Evolutionary conservation across 805 yeast species (phyloP).

Genomic region (Kazachstania taianensis): DNA sequence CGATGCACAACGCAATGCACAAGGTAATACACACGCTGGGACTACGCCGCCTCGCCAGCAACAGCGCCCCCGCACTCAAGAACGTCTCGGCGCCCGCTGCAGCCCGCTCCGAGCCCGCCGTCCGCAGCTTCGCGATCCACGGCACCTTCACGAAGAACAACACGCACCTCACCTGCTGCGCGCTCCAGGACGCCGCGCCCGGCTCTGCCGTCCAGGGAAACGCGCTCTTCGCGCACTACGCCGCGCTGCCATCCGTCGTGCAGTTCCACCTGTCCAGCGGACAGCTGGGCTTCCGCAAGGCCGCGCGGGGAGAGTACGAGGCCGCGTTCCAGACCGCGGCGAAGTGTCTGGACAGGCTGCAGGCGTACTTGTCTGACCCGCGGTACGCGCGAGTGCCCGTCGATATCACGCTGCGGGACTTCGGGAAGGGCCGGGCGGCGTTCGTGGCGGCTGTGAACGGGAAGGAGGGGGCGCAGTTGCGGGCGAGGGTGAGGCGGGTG

Average conservation of each 20-base stretch:
- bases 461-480: slow-evolving; percentile 68
- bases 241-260: slow-evolving; percentile 70
- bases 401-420: slow-evolving; percentile 70
- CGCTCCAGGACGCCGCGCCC: slow-evolving; percentile 62
- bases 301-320: slow-evolving; percentile 87
- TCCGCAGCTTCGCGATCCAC: slow-evolving; percentile 61
- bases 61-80: too few relatives aligned
- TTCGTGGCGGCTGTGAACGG: slow-evolving; percentile 78
- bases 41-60: too few relatives aligned
- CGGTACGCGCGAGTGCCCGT: too few relatives aligned
- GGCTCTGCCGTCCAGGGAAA: slow-evolving; percentile 45
- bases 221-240: slow-evolving; percentile 65
- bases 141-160: slow-evolving; percentile 75
- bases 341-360: slow-evolving; percentile 60
- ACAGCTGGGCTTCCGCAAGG: slow-evolving; percentile 76
- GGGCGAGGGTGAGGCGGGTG: slow-evolving; percentile 57
- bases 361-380: slow-evolving; percentile 29
- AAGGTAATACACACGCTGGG: too few relatives aligned
- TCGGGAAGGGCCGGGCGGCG: slow-evolving; percentile 85
- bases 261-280: slow-evolving; percentile 69
- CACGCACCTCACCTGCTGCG: slow-evolving; percentile 66
- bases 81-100: too few relatives aligned
- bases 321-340: slow-evolving; percentile 81
- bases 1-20: too few relatives aligned
- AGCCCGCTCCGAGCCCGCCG: too few relatives aligned